phyloP scores from a whole-genome alignment of 805 yeast genomes.

The Candida rishiriensis region DNA sequence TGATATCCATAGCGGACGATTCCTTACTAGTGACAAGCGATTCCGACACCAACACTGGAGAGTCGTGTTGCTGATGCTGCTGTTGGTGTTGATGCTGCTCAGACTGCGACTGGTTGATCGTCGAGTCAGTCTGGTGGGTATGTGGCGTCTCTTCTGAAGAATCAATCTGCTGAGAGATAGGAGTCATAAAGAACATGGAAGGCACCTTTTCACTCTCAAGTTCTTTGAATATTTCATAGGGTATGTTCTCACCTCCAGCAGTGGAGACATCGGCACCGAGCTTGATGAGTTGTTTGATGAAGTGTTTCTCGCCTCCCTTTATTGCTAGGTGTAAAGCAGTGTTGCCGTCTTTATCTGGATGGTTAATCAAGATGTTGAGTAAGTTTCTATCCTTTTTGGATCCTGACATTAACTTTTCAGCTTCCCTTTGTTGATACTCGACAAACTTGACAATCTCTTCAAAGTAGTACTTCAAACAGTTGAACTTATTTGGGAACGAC shows the following conservation, averaged over 20 bases:
- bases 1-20: conserved; percentile 28
- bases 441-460: conserved; percentile 27
- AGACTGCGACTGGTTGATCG: no score
- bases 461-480: conserved; percentile 53
- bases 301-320: conserved; percentile 43
- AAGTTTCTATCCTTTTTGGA: conserved; percentile 33
- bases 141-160: neutral
- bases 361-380: conserved; percentile 59
- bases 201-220: conserved; percentile 1
- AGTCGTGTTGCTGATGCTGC: conserved; percentile 2
- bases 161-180: neutral
- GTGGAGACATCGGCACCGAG: conserved; percentile 39
- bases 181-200: neutral
- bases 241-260: conserved; percentile 21
- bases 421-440: conserved; percentile 26
- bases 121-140: neutral
- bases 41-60: neutral
- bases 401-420: conserved; percentile 19
- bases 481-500: conserved; percentile 38
- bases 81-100: neutral
- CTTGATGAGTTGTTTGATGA: conserved; percentile 39
- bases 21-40: neutral
- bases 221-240: conserved; percentile 18
- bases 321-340: conserved; percentile 81
- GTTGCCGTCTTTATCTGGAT: conserved; percentile 78